Evolutionary conservation across 2,329 filamentous ascomycete species (phyloP).

Genomic region (Nemania diffusa): DNA sequence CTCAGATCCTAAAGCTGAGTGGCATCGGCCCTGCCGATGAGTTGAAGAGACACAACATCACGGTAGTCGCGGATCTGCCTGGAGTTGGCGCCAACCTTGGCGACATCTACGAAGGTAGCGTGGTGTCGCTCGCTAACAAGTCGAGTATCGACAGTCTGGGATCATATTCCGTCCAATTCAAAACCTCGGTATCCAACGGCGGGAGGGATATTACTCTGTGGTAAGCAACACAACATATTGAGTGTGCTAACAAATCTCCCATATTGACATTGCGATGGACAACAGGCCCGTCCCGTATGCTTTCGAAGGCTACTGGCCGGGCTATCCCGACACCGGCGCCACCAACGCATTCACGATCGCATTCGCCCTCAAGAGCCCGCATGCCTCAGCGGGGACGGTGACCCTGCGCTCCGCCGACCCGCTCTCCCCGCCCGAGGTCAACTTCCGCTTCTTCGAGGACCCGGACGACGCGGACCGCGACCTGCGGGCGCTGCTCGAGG

Average conservation of each 20-base stretch:
- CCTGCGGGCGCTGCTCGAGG: slow-evolving; percentile 43
- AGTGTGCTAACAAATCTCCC: background rate
- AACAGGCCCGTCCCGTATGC: slow-evolving; percentile 16
- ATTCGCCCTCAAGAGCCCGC: slow-evolving; percentile 66
- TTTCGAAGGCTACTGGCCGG: slow-evolving; percentile 42
- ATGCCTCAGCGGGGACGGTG: slow-evolving; percentile 69
- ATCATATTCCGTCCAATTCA: slow-evolving; percentile 38
- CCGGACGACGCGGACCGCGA: slow-evolving; percentile 55
- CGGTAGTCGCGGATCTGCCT: slow-evolving; percentile 60
- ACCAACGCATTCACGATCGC: slow-evolving; percentile 54
- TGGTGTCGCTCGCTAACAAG: slow-evolving; percentile 47
- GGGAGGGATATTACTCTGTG: slow-evolving; percentile 30
- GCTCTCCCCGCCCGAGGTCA: slow-evolving; percentile 70
- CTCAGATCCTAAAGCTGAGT: slow-evolving; percentile 59
- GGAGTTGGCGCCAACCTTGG: slow-evolving; percentile 67
- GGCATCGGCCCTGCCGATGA: slow-evolving; percentile 55
- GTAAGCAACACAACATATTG: slow-evolving; percentile 4
- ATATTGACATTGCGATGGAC: background rate
- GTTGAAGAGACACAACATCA: slow-evolving; percentile 51
- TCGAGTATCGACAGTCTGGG: slow-evolving; percentile 25
- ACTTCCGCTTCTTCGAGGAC: slow-evolving; percentile 72
- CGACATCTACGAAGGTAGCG: slow-evolving; percentile 62
- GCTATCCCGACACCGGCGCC: slow-evolving; percentile 36
- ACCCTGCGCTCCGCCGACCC: slow-evolving; percentile 70
- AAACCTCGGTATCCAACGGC: slow-evolving; percentile 36